phyloP scores from a whole-genome alignment of 306 rosid genomes.

The Trichosanthes cucumerina region DNA sequence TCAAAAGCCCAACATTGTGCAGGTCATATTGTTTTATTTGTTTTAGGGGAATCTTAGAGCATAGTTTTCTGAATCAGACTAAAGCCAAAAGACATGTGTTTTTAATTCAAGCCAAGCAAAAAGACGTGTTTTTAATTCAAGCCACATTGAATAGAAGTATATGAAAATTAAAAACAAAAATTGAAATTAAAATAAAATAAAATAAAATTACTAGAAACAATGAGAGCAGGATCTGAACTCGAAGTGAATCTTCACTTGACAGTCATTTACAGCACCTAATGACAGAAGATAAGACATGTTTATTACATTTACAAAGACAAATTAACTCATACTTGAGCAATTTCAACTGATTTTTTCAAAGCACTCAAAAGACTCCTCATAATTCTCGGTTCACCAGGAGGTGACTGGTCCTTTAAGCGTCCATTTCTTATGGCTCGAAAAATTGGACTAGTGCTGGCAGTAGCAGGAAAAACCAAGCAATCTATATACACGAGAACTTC shows the following conservation, averaged over 20 bases:
- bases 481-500: slow-evolving; percentile 82
- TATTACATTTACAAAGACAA: neutral
- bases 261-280: neutral
- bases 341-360: slow-evolving; percentile 70
- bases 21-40: neutral
- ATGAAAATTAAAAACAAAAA: neutral
- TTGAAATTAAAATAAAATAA: neutral
- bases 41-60: neutral
- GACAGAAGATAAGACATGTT: neutral
- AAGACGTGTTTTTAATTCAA: neutral
- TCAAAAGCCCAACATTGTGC: neutral
- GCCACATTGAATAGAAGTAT: neutral
- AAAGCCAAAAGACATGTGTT: neutral
- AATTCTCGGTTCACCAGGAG: slow-evolving; percentile 90
- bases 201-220: neutral
- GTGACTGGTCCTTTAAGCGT: slow-evolving; percentile 43
- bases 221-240: neutral
- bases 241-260: slow-evolving; percentile 1
- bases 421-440: slow-evolving; percentile 85
- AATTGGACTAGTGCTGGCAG: slow-evolving; percentile 45
- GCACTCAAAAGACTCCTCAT: slow-evolving; percentile 84
- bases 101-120: neutral
- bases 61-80: neutral
- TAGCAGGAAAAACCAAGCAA: slow-evolving; percentile 59
- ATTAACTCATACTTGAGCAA: slow-evolving; percentile 38